phyloP scores from a whole-genome alignment of 805 yeast species.

The Saturnispora bothae region DNA sequence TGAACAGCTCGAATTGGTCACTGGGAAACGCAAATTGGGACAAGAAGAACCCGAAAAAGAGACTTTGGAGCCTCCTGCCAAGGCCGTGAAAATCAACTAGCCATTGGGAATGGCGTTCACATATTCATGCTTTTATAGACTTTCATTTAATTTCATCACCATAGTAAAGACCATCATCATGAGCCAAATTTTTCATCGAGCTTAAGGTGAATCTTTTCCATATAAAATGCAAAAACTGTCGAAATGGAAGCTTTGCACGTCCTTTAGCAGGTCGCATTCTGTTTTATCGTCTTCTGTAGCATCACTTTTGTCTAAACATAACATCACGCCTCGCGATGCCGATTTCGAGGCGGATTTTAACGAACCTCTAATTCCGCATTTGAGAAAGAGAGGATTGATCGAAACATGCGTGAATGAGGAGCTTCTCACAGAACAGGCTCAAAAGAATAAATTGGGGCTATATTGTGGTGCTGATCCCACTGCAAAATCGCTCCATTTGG shows the following conservation, averaged over 20 bases:
- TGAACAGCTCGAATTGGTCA: conserved; percentile 11
- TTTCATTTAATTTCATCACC: no score
- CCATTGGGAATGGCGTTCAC: neutral
- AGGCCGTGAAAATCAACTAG: conserved; percentile 2
- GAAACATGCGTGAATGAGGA: conserved; percentile 32
- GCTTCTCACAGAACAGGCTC: conserved; percentile 16
- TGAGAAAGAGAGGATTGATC: conserved; percentile 37
- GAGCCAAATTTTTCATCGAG: no score
- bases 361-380: conserved; percentile 31
- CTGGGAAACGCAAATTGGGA: conserved; percentile 9
- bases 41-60: neutral
- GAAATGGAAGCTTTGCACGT: no score
- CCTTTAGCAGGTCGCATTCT: neutral
- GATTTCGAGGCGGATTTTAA: conserved; percentile 24
- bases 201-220: no score
- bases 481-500: conserved; percentile 80
- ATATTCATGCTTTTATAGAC: no score
- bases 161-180: no score
- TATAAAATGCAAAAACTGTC: no score
- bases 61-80: neutral
- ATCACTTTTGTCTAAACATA: conserved; percentile 14
- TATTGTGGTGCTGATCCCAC: conserved; percentile 98
- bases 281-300: conserved; percentile 15
- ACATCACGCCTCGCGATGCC: conserved; percentile 14
- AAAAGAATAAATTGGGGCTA: conserved; percentile 36